These are phyloP conservation scores for Magnaporthiopsis incrustans DNA, from an alignment of 2,329 filamentous ascomycete species.

Conservation along the genomic window DNA sequence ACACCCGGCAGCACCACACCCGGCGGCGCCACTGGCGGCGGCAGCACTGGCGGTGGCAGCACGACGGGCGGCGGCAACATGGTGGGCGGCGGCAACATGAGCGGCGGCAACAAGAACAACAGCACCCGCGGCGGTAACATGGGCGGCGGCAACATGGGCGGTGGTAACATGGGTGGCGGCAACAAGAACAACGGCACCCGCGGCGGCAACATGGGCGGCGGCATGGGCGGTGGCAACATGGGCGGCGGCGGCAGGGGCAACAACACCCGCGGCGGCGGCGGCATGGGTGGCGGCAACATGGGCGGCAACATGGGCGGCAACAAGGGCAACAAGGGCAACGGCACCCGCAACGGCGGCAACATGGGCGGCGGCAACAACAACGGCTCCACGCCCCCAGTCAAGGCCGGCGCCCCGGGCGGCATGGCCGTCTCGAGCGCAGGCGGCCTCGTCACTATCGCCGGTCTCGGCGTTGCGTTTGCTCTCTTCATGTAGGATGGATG, in stretches of 20 bases:
- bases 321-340: background rate
- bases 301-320: background rate
- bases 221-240: background rate
- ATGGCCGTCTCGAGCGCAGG: background rate
- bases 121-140: background rate
- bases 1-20: no score
- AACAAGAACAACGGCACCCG: background rate
- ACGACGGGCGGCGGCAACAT: background rate
- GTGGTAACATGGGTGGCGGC: background rate
- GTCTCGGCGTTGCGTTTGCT: constrained; percentile 2
- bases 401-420: background rate
- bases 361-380: background rate
- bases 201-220: background rate
- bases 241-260: no score
- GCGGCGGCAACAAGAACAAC: background rate
- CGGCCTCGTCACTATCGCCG: constrained; percentile 3
- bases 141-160: background rate
- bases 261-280: background rate
- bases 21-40: background rate
- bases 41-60: background rate
- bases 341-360: background rate
- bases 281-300: background rate
- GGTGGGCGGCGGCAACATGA: no score
- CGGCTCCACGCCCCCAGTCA: background rate
- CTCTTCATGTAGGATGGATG: background rate